Evolutionary conservation across 2,329 filamentous ascomycete genomes (phyloP).

Genomic region (Beauveria australis): DNA sequence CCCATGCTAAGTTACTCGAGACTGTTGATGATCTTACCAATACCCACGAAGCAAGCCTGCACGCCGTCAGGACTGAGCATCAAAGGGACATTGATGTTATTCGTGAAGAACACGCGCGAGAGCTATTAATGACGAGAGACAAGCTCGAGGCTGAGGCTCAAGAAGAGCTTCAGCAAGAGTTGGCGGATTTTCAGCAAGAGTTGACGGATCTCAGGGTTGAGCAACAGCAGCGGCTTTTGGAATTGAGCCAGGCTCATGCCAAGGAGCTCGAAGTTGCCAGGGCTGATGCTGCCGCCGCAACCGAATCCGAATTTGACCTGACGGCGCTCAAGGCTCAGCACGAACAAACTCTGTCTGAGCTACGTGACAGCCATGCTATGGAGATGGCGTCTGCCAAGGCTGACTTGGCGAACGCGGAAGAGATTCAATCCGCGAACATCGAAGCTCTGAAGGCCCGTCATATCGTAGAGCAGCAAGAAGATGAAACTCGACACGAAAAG

Average conservation of each 20-base stretch:
- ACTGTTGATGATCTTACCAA: conserved; percentile 18
- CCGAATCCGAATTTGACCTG: not conserved
- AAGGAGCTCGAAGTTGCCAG: conserved; percentile 35
- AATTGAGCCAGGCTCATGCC: conserved; percentile 30
- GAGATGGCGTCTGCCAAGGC: conserved; percentile 35
- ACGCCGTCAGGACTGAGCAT: conserved; percentile 47
- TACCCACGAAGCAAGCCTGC: conserved; percentile 17
- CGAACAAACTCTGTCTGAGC: conserved; percentile 37
- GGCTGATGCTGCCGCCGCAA: conserved; percentile 15
- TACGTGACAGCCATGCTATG: conserved; percentile 31
- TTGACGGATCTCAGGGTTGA: conserved; percentile 28
- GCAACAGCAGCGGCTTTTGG: conserved; percentile 42
- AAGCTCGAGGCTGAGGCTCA: conserved; percentile 13
- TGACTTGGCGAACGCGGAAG: not conserved
- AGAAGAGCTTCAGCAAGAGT: not conserved
- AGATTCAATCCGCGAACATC: not conserved
- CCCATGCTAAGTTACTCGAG: conserved; percentile 20
- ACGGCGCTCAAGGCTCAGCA: conserved; percentile 35
- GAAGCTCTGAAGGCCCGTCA: conserved; percentile 1
- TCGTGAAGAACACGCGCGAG: conserved; percentile 30
- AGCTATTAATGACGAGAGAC: conserved; percentile 37
- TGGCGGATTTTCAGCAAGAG: not conserved
- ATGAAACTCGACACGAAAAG: conserved; percentile 33
- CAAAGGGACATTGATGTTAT: conserved; percentile 38
- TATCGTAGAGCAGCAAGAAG: conserved; percentile 20